phyloP scores from a whole-genome alignment of 1,284 basidiomycete genomes.

The Microbotryum lychnidis-dioicae region DNA sequence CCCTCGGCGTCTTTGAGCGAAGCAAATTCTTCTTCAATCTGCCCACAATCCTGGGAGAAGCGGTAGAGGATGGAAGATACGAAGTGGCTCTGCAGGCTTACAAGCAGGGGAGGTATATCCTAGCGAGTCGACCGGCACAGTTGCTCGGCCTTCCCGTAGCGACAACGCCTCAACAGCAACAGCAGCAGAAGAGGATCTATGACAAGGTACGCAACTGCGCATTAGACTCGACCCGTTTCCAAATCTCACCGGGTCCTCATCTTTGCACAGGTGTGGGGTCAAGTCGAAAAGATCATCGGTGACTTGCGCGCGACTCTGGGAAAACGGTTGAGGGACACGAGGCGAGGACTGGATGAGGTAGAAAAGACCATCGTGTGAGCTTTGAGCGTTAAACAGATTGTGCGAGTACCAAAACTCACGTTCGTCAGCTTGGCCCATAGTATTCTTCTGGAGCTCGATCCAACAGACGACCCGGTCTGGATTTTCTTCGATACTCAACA shows the following conservation, averaged over 20 bases:
- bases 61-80: constrained; percentile 80
- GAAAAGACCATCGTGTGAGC: constrained; percentile 92
- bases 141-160: constrained; percentile 53
- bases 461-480: constrained; percentile 79
- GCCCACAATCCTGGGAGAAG: constrained; percentile 82
- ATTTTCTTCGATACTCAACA: constrained; percentile 91
- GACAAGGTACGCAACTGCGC: constrained; percentile 52
- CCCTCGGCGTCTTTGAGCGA: constrained; percentile 88
- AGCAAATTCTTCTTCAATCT: constrained; percentile 99
- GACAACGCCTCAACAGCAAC: constrained; percentile 41
- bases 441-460: constrained; percentile 73
- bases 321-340: constrained; percentile 66
- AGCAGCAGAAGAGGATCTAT: constrained; percentile 72
- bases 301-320: constrained; percentile 79
- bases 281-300: constrained; percentile 87
- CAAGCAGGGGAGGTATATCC: constrained; percentile 88
- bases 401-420: too few relatives aligned
- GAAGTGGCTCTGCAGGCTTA: constrained; percentile 91
- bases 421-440: constrained; percentile 43
- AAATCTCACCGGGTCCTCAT: background rate
- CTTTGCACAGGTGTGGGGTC: constrained; percentile 62
- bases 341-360: constrained; percentile 78
- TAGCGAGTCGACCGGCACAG: constrained; percentile 78
- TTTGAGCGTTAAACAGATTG: background rate
- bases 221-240: background rate